Base-by-base conservation (phyloP, 352 stramenopile genomes). In the Phytopythium sindhum region DNA sequence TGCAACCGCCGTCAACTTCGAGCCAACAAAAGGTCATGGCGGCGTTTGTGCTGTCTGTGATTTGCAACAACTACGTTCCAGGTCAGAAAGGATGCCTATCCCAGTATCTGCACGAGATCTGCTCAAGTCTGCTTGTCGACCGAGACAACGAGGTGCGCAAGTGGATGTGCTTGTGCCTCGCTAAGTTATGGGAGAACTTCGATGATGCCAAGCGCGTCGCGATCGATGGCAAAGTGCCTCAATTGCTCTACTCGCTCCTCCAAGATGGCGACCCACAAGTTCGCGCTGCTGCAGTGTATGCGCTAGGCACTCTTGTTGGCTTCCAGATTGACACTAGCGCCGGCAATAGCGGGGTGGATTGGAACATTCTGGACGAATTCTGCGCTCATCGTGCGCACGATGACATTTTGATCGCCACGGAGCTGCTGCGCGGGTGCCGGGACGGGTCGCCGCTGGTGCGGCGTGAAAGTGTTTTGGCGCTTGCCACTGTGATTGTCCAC, bases 11-110 rank as follows among this genome's bases (percentile, higher is more conserved):
- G 41, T 23, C 56, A 31, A 61, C 21, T 11, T 61, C 56, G 17
- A 61, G 41, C 2, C 84, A 97, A 33, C 97, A 99, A 73, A 96
- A 98, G 56, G 91, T 96, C 7, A 92, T 99, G 75, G 90, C 96
- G 11, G 93, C 96, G 2, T 99, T 99, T 70, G 95, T 99, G 48
- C 79, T 99, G 8, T 95, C 96, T 23, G 85, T 92, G 41, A 97
- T 99, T 69, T 98, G 95, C 74, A 86, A 92, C 59, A 88, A 90
- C 24, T 98, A 98, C 69, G 66, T 80, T 14, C 80, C 90, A 37
- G 97, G 95, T 1, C 97, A 99, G 75, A 86, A 88, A 48, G 94
- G 91, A 62, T 99, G 95, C 61, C 72, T 99, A 23, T 75, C 98
- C 14, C 95, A 98, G 68, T 75, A 86, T 47, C 63, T 98, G 62